These are phyloP conservation scores for Spiraea crenata DNA, from an alignment of 331 rosid species.

Conservation along the genomic window DNA sequence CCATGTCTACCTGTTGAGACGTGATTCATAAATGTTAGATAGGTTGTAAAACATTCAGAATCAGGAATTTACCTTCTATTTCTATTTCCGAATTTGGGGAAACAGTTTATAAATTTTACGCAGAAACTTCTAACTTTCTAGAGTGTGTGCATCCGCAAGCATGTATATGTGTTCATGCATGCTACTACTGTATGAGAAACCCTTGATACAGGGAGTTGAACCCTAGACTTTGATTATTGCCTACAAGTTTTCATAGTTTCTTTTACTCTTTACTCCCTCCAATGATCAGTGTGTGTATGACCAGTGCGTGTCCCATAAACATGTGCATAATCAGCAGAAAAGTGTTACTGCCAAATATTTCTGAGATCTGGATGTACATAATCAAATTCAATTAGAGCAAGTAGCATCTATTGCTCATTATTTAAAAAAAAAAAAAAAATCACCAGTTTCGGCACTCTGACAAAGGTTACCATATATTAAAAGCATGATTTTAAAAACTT, in stretches of 20 bases:
- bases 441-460: too few species aligned
- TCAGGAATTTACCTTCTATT: not conserved
- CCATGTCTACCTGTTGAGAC: conserved; percentile 86
- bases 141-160: not conserved
- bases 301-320: too few species aligned
- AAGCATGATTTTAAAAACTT: too few species aligned
- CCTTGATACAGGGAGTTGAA: not conserved
- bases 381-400: too few species aligned
- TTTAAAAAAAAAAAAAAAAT: too few species aligned
- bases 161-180: not conserved
- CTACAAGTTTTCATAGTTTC: not conserved
- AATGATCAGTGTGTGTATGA: too few species aligned
- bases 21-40: not conserved
- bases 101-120: not conserved
- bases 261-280: not conserved
- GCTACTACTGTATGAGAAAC: not conserved
- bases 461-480: too few species aligned
- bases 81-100: not conserved
- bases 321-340: too few species aligned
- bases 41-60: not conserved
- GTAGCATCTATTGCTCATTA: too few species aligned
- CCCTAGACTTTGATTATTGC: not conserved
- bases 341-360: too few species aligned
- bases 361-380: too few species aligned
- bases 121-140: not conserved